These are phyloP conservation scores for Boletus reticulatus DNA, from an alignment of 768 basidiomycete species.

Conservation along the genomic window DNA sequence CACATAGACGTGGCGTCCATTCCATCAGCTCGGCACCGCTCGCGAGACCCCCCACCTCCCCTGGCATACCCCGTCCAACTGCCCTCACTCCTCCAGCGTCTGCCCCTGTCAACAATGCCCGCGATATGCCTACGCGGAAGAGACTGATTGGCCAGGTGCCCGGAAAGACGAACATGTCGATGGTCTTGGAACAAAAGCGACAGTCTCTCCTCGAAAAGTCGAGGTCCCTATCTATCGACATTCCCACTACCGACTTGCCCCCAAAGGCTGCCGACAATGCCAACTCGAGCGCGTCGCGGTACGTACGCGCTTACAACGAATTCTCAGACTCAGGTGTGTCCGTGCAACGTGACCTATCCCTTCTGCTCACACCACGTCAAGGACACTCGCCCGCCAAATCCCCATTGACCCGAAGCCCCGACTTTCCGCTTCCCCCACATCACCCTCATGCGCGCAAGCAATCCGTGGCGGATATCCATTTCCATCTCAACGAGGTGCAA, in stretches of 20 bases:
- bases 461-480: conserved; percentile 57
- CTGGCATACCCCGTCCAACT: conserved; percentile 54
- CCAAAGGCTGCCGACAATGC: conserved; percentile 18
- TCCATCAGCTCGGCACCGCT: conserved; percentile 83
- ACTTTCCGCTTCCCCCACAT: conserved; percentile 51
- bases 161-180: conserved; percentile 40
- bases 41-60: conserved; percentile 79
- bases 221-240: conserved; percentile 61
- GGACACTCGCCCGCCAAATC: conserved; percentile 3
- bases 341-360: neutral
- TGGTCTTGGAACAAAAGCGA: conserved; percentile 51
- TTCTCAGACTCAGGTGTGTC: conserved; percentile 24
- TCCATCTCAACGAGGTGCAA: conserved; percentile 33
- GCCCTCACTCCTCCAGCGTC: conserved; percentile 24
- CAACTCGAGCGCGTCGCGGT: conserved; percentile 15
- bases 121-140: conserved; percentile 42
- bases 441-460: conserved; percentile 81
- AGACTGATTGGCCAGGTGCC: conserved; percentile 52
- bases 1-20: conserved; percentile 72
- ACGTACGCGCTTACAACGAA: conserved; percentile 33
- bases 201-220: conserved; percentile 51
- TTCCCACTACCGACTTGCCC: conserved; percentile 48
- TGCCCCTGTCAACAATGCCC: conserved; percentile 18
- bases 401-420: conserved; percentile 46
- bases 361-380: conserved; percentile 9